phyloP scores from a whole-genome alignment of 2,329 filamentous ascomycete genomes.

The Colletotrichum brevisporum region DNA sequence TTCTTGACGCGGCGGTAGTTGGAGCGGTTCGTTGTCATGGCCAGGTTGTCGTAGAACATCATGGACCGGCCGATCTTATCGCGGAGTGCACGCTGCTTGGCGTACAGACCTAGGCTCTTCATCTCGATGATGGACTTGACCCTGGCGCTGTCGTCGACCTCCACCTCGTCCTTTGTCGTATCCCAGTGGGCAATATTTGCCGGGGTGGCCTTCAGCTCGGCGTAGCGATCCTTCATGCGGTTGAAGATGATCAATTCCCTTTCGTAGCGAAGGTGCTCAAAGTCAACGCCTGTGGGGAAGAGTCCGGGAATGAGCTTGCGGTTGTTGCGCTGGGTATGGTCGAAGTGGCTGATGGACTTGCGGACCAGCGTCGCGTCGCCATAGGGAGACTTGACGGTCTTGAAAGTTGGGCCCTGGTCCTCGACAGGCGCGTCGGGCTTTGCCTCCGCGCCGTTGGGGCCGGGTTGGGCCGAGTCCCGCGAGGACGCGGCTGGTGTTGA shows the following conservation, averaged over 20 bases:
- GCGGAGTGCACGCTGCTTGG: slow-evolving; percentile 88
- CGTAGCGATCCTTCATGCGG: slow-evolving; percentile 86
- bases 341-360: slow-evolving; percentile 80
- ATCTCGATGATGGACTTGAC: slow-evolving; percentile 94
- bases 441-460: slow-evolving; percentile 53
- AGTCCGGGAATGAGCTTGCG: slow-evolving; percentile 88
- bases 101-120: slow-evolving; percentile 89
- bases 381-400: slow-evolving; percentile 83
- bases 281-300: slow-evolving; percentile 89
- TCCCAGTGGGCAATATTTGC: slow-evolving; percentile 93
- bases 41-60: slow-evolving; percentile 95
- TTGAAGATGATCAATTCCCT: slow-evolving; percentile 92
- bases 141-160: slow-evolving; percentile 86
- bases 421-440: slow-evolving; percentile 52
- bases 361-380: slow-evolving; percentile 63
- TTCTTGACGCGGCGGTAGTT: slow-evolving; percentile 97
- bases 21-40: slow-evolving; percentile 95
- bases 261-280: slow-evolving; percentile 87
- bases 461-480: slow-evolving; percentile 47
- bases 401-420: slow-evolving; percentile 68
- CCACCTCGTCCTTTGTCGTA: slow-evolving; percentile 75
- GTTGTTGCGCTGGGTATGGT: slow-evolving; percentile 82
- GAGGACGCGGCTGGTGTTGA: slow-evolving; percentile 46
- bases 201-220: slow-evolving; percentile 85
- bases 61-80: slow-evolving; percentile 92